Percentiles rank a stretch among this genome's conserved stretches.
Evolutionary conservation across 306 rosid genomes (phyloP).

Genomic region (Dryas drummondii): DNA sequence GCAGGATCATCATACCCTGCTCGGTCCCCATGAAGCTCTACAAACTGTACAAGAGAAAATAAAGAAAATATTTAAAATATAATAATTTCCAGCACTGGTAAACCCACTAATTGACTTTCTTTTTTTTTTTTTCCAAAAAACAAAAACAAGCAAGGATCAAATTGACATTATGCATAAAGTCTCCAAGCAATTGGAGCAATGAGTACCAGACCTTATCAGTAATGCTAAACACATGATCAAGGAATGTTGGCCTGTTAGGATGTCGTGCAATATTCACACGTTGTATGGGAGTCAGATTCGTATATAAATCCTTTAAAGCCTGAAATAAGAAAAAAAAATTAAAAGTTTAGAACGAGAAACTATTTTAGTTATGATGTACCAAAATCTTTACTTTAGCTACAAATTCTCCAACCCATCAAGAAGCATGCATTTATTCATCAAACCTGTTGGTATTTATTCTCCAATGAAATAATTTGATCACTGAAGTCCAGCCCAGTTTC

Average conservation of each 20-base stretch:
- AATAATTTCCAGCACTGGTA: constrained; percentile 28
- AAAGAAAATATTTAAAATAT: constrained; percentile 18
- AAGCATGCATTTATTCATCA: constrained; percentile 6
- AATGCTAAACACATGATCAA: constrained; percentile 83
- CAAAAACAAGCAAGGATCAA: not conserved
- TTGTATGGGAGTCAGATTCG: constrained; percentile 76
- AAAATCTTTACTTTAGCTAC: not conserved
- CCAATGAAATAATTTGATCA: constrained; percentile 73
- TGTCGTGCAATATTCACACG: constrained; percentile 85
- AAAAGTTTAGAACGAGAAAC: constrained; percentile 13
- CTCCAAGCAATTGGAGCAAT: constrained; percentile 6
- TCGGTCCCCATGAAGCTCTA: constrained; percentile 98
- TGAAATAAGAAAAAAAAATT: constrained; percentile 45
- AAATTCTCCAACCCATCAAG: not conserved
- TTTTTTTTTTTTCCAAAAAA: not conserved
- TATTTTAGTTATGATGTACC: not conserved
- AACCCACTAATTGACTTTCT: not conserved
- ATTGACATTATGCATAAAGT: constrained; percentile 22
- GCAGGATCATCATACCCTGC: constrained; percentile 97
- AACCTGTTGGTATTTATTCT: constrained; percentile 80
- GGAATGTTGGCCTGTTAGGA: constrained; percentile 97
- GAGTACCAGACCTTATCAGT: constrained; percentile 70
- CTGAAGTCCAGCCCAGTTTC: constrained; percentile 92
- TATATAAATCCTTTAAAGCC: constrained; percentile 73
- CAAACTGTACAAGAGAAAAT: constrained; percentile 56